Evolutionary conservation across 2,329 filamentous ascomycete species (phyloP), one percentile per base, ranked within the genome.

Genomic region (Colletotrichum lini): DNA sequence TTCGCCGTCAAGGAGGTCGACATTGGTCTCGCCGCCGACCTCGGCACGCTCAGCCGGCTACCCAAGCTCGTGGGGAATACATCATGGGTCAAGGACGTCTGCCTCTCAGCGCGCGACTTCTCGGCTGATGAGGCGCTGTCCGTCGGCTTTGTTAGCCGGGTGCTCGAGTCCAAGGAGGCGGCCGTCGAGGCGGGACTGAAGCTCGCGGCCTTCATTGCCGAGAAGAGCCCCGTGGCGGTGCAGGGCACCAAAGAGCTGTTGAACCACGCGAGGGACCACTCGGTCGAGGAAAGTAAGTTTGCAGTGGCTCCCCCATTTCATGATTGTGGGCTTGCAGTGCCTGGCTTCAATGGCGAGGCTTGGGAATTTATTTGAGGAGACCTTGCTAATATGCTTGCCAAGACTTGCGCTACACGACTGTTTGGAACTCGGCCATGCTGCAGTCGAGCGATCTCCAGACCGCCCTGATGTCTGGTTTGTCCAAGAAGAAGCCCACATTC

Each of bases 241-340:
- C 90, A 94, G 84, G 92, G 93, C 7, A 97, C 95, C 10, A 98
- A 98, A 85, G 93, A 96, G 83, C 82, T 97, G 73, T 79, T 98
- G 78, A 95, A 96, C 81, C 94, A 92, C 78, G 93, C 92, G 44
- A 88, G 94, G 76, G 95, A 97, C 80, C 90, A 95, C 79, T 86
- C 87, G 2, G 90, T 97, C 38, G 89, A 88, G 56, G 94, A 97
- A 75, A 94, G 92, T 92, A 80, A 78, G 89, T 86, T 26, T 66
- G 65, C 23, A 47, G 65, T 44, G 40, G 30, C 67, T 53, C 10
- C 4, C 35, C 18, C 35, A 15, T 40, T 70, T n/a, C 63, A 59
- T 30, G 10, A 21, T 4, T 38, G 13, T 9, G 10, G 12, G 35
- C 10, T 38, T 30, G 61, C 18, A 10, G 12, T 26, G 47, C 30